A percentile compares a stretch with the other conserved stretches of the same genome.
phyloP scores from a whole-genome alignment of 2,329 filamentous ascomycete genomes.

The Xylaria sp. region DNA sequence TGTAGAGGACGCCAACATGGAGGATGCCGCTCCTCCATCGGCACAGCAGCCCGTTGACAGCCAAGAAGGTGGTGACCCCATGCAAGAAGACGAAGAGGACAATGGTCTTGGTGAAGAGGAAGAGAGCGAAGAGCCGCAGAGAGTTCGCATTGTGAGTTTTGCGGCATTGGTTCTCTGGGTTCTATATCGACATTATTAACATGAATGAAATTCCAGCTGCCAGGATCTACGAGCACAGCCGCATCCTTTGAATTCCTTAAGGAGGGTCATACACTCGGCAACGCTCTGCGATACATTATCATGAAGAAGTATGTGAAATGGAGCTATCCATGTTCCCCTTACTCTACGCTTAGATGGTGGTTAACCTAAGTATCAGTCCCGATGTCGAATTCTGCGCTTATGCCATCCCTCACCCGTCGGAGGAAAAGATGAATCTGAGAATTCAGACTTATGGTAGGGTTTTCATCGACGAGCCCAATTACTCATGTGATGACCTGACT shows the following conservation, averaged over 20 bases:
- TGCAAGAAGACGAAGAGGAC: slow-evolving; percentile 48
- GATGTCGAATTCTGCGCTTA: slow-evolving; percentile 99
- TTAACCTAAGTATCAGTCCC: slow-evolving; percentile 76
- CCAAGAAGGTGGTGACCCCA: slow-evolving; percentile 47
- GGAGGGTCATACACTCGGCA: slow-evolving; percentile 95
- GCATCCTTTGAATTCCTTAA: slow-evolving; percentile 95
- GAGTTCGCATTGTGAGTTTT: slow-evolving; percentile 68
- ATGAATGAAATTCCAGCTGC: slow-evolving; percentile 66
- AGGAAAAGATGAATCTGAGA: slow-evolving; percentile 94
- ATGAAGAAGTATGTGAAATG: slow-evolving; percentile 87
- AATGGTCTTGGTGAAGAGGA: slow-evolving; percentile 55
- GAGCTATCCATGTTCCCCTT: background rate
- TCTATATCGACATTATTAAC: slow-evolving; percentile 26
- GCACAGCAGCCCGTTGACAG: slow-evolving; percentile 54
- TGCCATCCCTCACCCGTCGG: slow-evolving; percentile 95
- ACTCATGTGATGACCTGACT: slow-evolving; percentile 19
- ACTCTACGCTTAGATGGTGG: background rate
- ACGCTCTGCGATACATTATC: slow-evolving; percentile 92
- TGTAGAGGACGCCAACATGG: slow-evolving; percentile 46
- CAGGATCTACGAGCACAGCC: slow-evolving; percentile 84
- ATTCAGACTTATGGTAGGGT: slow-evolving; percentile 93
- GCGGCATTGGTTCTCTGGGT: background rate
- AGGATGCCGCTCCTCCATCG: slow-evolving; percentile 45
- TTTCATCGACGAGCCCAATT: background rate
- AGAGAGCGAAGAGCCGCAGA: slow-evolving; percentile 63